Base-by-base conservation (phyloP, 805 yeast species). In the Starmerella scarabaei region DNA sequence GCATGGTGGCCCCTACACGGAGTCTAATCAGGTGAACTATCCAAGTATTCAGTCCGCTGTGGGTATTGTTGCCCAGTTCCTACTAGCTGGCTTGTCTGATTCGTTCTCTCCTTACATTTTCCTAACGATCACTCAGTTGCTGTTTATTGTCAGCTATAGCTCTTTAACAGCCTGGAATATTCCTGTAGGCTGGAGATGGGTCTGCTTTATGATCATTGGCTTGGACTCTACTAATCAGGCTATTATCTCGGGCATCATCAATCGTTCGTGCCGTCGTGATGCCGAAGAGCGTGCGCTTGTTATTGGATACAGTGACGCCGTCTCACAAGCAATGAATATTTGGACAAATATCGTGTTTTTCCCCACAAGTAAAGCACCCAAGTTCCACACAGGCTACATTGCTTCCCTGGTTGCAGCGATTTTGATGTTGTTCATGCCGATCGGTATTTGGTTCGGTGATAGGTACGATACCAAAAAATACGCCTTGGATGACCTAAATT, bases 311-410 rank as follows among this genome's bases (percentile, higher is more conserved):
- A 54, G 59, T 33, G 61, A 59, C 38, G 60, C 62, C 9, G 53
- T 59, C 3, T 66, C 69, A 7, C 68, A 66, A 40, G 67, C 68
- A 8, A 62, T 65, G 55, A 66, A 65, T 39, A 61, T 66, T 36
- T 66, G 70, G 65, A 65, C 69, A 11, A 66, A 64, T 42, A 63
- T 66, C 40, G 69, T 55, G 3, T 63, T 64, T 42, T 66, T 54
- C 45, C 69, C 69, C 7, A 65, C 70, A 0, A 50, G 50, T 9
- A 41, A 60, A n/a, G 62, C 66, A 3, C 70, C 70, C 2, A 43
- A 58, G 41, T 66, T 66, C 55, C 58, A 52, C 33, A 42, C 47
- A 9, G 70, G 70, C 5, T 65, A 61, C 42, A 62, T 61, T 32
- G 55, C 58, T 20, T 58, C 64, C 7, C 47, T 61, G 1, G 52